These are phyloP conservation scores for Cladobotryum protrusum DNA, from an alignment of 2,329 filamentous ascomycete species.

Conservation along the genomic window DNA sequence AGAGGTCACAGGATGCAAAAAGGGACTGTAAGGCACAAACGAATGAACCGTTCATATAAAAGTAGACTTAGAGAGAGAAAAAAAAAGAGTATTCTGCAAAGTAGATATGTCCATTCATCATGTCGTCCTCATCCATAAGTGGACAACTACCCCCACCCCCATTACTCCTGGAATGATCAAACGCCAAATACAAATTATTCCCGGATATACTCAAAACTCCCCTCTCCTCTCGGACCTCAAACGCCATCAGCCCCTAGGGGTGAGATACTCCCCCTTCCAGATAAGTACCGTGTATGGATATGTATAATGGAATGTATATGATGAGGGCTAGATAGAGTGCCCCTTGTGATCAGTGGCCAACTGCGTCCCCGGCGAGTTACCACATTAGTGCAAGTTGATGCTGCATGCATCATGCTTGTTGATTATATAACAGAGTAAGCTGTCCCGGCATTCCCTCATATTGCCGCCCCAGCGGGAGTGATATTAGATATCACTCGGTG, in stretches of 20 bases:
- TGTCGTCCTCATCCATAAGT: conserved; percentile 1
- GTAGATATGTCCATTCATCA: conserved; percentile 6
- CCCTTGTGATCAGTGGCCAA: too few relatives aligned
- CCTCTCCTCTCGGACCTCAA: too few relatives aligned
- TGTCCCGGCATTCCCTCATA: conserved; percentile 1
- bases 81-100: neutral
- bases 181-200: conserved; percentile 2
- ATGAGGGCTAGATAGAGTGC: too few relatives aligned
- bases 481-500: neutral
- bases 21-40: neutral
- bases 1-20: too few relatives aligned
- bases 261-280: neutral
- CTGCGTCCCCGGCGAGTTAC: too few relatives aligned
- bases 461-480: neutral
- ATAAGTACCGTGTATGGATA: too few relatives aligned
- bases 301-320: too few relatives aligned
- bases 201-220: too few relatives aligned
- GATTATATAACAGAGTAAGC: conserved; percentile 3
- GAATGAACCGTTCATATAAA: neutral
- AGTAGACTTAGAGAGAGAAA: neutral
- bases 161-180: neutral
- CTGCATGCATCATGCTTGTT: neutral
- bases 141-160: neutral
- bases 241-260: too few relatives aligned
- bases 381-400: too few relatives aligned